A percentile compares a stretch with the other conserved stretches of the same genome.
These are phyloP conservation scores for Pestalotiopsis sp. DNA, from an alignment of 2,329 filamentous ascomycete species.

Conservation along the genomic window DNA sequence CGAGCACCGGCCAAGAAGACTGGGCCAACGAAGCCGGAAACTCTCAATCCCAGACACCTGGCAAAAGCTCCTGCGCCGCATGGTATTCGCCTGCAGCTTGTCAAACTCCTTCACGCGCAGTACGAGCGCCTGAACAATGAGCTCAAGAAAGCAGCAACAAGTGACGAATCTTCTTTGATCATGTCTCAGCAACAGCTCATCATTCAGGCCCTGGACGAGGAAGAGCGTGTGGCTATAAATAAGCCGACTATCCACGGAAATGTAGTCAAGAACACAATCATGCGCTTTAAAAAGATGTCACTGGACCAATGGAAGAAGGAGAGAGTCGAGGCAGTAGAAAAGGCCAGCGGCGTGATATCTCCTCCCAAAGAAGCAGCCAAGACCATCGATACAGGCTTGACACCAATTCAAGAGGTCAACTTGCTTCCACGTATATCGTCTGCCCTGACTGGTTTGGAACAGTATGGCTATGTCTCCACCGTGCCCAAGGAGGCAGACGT, in stretches of 20 bases:
- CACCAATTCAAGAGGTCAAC: constrained; percentile 65
- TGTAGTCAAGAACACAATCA: constrained; percentile 79
- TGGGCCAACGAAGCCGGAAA: constrained; percentile 45
- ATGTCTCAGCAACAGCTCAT: constrained; percentile 70
- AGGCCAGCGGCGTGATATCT: constrained; percentile 32
- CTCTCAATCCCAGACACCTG: constrained; percentile 69
- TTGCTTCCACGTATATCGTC: constrained; percentile 67
- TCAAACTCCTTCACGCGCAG: constrained; percentile 68
- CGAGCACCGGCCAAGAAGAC: constrained; percentile 13
- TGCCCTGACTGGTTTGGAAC: constrained; percentile 63
- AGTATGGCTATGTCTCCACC: constrained; percentile 74
- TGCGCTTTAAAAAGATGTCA: constrained; percentile 75
- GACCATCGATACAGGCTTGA: constrained; percentile 71
- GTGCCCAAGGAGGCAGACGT: constrained; percentile 70
- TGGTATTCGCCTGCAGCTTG: constrained; percentile 55
- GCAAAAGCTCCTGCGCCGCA: constrained; percentile 59
- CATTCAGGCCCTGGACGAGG: constrained; percentile 71
- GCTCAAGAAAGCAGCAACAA: constrained; percentile 53
- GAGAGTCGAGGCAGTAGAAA: constrained; percentile 36
- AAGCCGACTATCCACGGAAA: constrained; percentile 77
- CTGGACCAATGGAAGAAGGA: constrained; percentile 72
- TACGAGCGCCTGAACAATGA: constrained; percentile 69
- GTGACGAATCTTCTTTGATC: constrained; percentile 54
- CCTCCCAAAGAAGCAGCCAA: constrained; percentile 44
- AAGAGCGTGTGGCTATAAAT: constrained; percentile 72